Evolutionary conservation across 495 filamentous ascomycete genomes (phyloP), one percentile per base, ranked within the genome.

Genomic region (Corynascus novoguineensis): DNA sequence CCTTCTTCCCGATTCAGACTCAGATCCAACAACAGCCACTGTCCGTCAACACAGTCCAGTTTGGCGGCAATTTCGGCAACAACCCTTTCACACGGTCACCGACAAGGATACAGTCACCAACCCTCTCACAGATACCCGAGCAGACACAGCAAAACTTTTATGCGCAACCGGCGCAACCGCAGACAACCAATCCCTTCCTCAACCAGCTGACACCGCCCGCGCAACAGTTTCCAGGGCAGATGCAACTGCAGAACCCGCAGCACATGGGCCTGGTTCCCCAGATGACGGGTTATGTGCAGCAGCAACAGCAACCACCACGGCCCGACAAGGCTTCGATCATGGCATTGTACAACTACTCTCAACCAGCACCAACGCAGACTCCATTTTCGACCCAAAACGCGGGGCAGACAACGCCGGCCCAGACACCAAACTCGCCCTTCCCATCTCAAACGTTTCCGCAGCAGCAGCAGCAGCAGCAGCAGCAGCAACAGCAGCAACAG

Each of bases 261-360:
- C 64, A 73, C 60, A 40, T 55, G 32, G 61, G 60, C 8, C 38
- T 65, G 3, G 42, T 59, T 1, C 53, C 61, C 1, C 60, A 64
- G 25, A 57, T 58, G 53, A 56, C 60, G 19, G 63, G 60, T 11
- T 63, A 66, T 31, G 22, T 52, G 8, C 67, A 69, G 41, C 72
- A 71, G 31, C 66, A 53, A 27, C 58, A 50, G 15, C 58, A 55
- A 17, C 59, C 65, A 10, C 76, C 75, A 50, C 68, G 73, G 38
- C 64, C 77, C 1, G 84, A 96, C 66, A 98, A 95, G 62, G 83
- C 82, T 11, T 86, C 84, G 46, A 97, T 98, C 62, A 80, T 98
- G 57, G 88, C 91, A 12, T 73, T 98, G 5, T 98, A 92, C 72
- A 86, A 86, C 68, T 79, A 89, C 52, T 83, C 87, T 15, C 87